Evolutionary conservation across 1,284 basidiomycete genomes (phyloP).

Genomic region (Cryptococcus deneoformans): DNA sequence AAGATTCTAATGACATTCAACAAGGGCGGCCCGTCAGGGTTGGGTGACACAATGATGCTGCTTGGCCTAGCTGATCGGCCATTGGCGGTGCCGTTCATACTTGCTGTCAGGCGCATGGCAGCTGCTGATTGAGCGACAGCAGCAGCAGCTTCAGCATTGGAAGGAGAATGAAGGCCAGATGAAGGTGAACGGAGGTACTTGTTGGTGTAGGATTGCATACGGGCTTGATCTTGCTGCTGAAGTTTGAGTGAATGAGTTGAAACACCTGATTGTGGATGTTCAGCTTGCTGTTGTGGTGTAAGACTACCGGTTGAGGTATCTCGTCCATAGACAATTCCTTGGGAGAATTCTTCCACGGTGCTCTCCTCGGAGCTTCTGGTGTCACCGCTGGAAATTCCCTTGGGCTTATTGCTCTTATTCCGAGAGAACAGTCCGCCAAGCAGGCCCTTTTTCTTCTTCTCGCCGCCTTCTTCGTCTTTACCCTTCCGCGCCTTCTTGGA

Average conservation of each 20-base stretch:
- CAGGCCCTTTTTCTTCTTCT: conserved; percentile 43
- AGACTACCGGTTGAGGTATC: background rate
- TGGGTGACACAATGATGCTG: conserved; percentile 52
- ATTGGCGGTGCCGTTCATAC: conserved; percentile 14
- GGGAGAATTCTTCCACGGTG: conserved; percentile 18
- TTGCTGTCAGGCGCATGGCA: conserved; percentile 32
- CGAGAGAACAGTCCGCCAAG: conserved; percentile 69
- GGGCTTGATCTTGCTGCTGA: conserved; percentile 80
- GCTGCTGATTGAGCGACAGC: conserved; percentile 43
- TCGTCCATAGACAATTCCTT: conserved; percentile 4
- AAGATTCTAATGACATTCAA: conserved; percentile 94
- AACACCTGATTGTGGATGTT: conserved; percentile 35
- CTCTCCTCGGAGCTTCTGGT: conserved; percentile 35
- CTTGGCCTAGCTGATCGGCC: conserved; percentile 49
- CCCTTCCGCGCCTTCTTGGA: conserved; percentile 28
- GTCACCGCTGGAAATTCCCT: conserved; percentile 52
- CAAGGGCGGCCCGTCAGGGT: conserved; percentile 62
- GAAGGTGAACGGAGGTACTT: conserved; percentile 74
- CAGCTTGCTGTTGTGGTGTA: conserved; percentile 15
- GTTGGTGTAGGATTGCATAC: conserved; percentile 82
- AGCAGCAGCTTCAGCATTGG: conserved; percentile 40
- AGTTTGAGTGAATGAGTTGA: conserved; percentile 61
- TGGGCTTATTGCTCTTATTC: conserved; percentile 58
- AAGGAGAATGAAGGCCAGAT: conserved; percentile 61
- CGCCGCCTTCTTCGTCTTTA: conserved; percentile 16